Evolutionary conservation across 148 eudicot species (phyloP), one percentile per base, ranked within the genome.

Genomic region (Rheum nobile): DNA sequence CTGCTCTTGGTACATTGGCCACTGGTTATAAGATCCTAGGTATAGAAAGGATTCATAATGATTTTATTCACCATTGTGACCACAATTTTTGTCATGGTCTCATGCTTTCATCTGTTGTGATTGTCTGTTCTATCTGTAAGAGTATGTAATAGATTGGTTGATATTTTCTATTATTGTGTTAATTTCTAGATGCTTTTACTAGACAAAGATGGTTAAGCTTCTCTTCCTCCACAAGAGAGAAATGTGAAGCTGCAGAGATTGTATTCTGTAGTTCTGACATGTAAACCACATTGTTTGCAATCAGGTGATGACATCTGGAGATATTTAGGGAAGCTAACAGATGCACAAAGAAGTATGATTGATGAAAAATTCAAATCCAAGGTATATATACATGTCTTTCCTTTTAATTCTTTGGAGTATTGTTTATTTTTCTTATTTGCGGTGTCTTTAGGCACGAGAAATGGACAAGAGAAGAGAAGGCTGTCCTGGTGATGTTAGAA

Each of bases 351-450:
- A 80, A 91, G 98, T 79, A 85, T 94, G 97, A 77, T 94, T 74
- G 98, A 94, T 88, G 98, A 91, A 75, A 87, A 92, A 75, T 94
- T 94, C 81, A 94, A 91, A 82, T 89, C 96, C 83, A 94, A 94
- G 93, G 97, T 91, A 44, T 34, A 79, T 71, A 24, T 42, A 42
- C 24, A 39, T 44, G 48, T 21, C 11, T 67, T 52, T 79, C 71
- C n/a, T 67, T 79, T 61, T 82, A 94, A 82, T 11, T 43, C 13
- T 12, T 43, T 14, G 46, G 16, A 43, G 13, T 43, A 43, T 43
- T 43, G 46, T 43, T 8, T 43, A 43, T 43, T 11, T 43, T 11
- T 43, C 46, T 11, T 43, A 43, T 11, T 10, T 43, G 13, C 11
- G 46, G 1, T 43, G 46, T 43, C n/a, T 11, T 69, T 79, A 94